Conservation (phyloP, 2,329 filamentous ascomycete genomes). For the Periconia digitata region DNA sequence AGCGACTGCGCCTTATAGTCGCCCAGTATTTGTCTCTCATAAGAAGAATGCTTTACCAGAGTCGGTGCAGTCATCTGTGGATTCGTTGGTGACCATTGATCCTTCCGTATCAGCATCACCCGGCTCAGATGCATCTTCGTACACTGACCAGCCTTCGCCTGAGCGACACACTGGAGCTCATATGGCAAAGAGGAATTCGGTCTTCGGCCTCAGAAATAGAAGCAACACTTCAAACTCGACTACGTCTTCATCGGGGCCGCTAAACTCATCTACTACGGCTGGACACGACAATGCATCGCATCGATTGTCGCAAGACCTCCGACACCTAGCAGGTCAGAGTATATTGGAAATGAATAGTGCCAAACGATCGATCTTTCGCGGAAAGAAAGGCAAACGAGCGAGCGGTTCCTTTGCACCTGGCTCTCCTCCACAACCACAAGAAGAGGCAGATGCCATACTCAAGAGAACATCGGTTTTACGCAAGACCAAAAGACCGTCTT, state of each 20-base stretch:
- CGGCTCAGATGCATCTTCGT: constrained; percentile 24
- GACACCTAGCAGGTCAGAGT: constrained; percentile 21
- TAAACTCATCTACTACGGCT: constrained; percentile 25
- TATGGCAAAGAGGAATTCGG: constrained; percentile 33
- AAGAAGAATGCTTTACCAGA: constrained; percentile 32
- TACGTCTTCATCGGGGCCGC: constrained; percentile 30
- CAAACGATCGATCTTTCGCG: constrained; percentile 37
- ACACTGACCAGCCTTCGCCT: constrained; percentile 32
- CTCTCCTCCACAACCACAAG: constrained; percentile 20
- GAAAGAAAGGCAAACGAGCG: constrained; percentile 37
- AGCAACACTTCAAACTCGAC: constrained; percentile 42
- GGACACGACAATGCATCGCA: constrained; percentile 22
- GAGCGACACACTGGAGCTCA: constrained; percentile 27
- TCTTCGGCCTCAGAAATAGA: constrained; percentile 41
- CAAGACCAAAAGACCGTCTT: constrained; percentile 26
- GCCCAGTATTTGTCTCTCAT: constrained; percentile 41
- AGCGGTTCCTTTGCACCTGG: constrained; percentile 34
- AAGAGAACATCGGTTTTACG: constrained; percentile 38
- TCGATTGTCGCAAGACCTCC: constrained; percentile 26
- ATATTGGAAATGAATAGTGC: constrained; percentile 23
- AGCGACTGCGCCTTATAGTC: constrained; percentile 15
- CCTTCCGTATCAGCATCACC: constrained; percentile 25
- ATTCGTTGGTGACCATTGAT: constrained; percentile 25
- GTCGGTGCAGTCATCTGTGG: constrained; percentile 38
- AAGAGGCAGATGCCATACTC: constrained; percentile 26